These are phyloP conservation scores for Plenodomus tracheiphilus DNA, from an alignment of 2,329 filamentous ascomycete genomes.

Conservation along the genomic window DNA sequence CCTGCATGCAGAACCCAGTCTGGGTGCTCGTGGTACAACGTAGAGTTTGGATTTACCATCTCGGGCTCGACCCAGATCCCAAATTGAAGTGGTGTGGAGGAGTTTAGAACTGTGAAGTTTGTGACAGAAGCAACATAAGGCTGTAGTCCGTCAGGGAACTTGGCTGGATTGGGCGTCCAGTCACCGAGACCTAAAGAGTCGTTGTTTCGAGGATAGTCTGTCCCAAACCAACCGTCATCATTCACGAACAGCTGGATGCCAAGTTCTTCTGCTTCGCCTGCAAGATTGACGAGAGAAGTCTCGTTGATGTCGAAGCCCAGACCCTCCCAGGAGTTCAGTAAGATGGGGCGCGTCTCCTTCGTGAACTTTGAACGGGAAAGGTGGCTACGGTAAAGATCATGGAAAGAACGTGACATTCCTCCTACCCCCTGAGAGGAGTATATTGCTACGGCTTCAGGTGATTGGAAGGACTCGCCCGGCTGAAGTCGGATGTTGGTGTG, in stretches of 20 bases:
- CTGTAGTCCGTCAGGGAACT: conserved; percentile 62
- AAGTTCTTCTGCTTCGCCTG: conserved; percentile 59
- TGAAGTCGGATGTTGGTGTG: conserved; percentile 63
- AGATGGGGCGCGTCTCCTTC: conserved; percentile 54
- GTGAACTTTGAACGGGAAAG: conserved; percentile 62
- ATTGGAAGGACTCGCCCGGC: conserved; percentile 61
- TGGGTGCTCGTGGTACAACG: conserved; percentile 63
- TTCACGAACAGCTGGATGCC: conserved; percentile 67
- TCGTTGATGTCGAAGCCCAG: conserved; percentile 63
- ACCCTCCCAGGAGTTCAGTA: conserved; percentile 70
- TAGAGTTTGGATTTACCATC: conserved; percentile 67
- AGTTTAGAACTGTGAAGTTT: conserved; percentile 53
- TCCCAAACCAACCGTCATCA: conserved; percentile 70
- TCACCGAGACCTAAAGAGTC: conserved; percentile 65
- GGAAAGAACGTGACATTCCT: conserved; percentile 65
- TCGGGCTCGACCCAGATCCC: conserved; percentile 71
- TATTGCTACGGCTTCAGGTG: conserved; percentile 65
- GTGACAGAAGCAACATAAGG: conserved; percentile 58
- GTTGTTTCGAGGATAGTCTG: conserved; percentile 61
- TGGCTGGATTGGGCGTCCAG: conserved; percentile 62
- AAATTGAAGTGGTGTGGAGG: conserved; percentile 58
- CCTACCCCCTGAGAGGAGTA: conserved; percentile 63
- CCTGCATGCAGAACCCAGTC: conserved; percentile 66
- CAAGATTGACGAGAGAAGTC: conserved; percentile 58
- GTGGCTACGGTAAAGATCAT: conserved; percentile 64